Evolutionary conservation across 1,139 yeast species (phyloP).

Genomic region (Debaryomyces nepalensis): DNA sequence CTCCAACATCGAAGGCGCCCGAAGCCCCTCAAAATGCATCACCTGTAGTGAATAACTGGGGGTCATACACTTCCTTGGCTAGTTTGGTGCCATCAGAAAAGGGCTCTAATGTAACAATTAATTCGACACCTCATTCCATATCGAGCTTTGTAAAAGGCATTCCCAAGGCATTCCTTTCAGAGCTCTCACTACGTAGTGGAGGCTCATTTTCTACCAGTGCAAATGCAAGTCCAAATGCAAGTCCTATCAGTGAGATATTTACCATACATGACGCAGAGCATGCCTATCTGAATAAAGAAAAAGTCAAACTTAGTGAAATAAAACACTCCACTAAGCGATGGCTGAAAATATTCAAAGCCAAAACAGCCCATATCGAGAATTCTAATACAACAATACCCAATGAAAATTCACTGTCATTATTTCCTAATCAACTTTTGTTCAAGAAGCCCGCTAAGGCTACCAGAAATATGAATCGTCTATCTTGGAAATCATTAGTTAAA

Average conservation of each 20-base stretch:
- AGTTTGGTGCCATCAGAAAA: neutral
- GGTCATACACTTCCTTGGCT: neutral
- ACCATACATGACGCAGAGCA: neutral
- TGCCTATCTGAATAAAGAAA: neutral
- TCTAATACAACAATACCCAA: neutral
- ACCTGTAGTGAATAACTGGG: slow-evolving; percentile 9
- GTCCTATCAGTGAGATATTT: neutral
- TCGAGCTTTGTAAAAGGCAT: slow-evolving; percentile 2
- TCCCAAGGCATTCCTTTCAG: neutral
- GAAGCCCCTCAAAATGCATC: slow-evolving; percentile 11
- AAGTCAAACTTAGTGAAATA: slow-evolving; percentile 1
- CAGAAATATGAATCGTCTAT: neutral
- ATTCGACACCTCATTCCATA: slow-evolving; percentile 3
- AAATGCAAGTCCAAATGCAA: too few relatives aligned
- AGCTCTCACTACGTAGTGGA: neutral
- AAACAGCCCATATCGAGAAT: neutral
- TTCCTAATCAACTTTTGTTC: too few relatives aligned
- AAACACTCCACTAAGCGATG: neutral
- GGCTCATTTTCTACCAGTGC: too few relatives aligned
- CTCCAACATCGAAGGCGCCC: slow-evolving; percentile 13
- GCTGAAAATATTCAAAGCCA: neutral
- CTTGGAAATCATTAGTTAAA: slow-evolving; percentile 3
- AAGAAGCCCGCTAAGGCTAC: too few relatives aligned
- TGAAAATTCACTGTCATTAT: neutral
- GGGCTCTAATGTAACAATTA: neutral